Evolutionary conservation across 306 rosid species (phyloP).

Genomic region (Vachellia collinsii): DNA sequence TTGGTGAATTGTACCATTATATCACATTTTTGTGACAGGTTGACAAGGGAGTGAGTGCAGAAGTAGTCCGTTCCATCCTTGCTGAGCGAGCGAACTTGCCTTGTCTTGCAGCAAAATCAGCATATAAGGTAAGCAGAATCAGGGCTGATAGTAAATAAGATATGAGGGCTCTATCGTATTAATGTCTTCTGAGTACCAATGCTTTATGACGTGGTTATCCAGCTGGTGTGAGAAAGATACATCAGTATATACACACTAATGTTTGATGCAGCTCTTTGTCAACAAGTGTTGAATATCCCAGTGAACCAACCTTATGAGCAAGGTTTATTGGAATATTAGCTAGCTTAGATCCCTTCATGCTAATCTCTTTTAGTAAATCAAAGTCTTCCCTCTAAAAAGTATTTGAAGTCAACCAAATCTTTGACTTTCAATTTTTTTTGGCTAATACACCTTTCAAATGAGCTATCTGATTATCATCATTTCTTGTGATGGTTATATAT

Average conservation of each 20-base stretch:
- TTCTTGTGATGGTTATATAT: background rate
- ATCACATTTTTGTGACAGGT: conserved; percentile 55
- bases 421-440: background rate
- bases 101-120: conserved; percentile 81
- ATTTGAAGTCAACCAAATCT: too few relatives aligned
- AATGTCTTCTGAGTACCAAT: background rate
- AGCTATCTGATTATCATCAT: background rate
- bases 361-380: too few relatives aligned
- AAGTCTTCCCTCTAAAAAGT: too few relatives aligned
- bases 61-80: conserved; percentile 82
- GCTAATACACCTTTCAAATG: background rate
- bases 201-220: background rate
- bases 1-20: conserved; percentile 15
- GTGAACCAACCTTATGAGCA: too few relatives aligned
- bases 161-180: background rate
- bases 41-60: conserved; percentile 78
- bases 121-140: conserved; percentile 58
- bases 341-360: too few relatives aligned
- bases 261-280: background rate
- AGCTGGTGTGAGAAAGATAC: background rate
- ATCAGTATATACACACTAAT: background rate
- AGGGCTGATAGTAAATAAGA: background rate
- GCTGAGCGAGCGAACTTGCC: conserved; percentile 80
- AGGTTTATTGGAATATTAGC: too few relatives aligned
- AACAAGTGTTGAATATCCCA: too few relatives aligned